phyloP scores from a whole-genome alignment of 225 moss, liverwort and hornwort species.

The Marchantia polymorpha region DNA sequence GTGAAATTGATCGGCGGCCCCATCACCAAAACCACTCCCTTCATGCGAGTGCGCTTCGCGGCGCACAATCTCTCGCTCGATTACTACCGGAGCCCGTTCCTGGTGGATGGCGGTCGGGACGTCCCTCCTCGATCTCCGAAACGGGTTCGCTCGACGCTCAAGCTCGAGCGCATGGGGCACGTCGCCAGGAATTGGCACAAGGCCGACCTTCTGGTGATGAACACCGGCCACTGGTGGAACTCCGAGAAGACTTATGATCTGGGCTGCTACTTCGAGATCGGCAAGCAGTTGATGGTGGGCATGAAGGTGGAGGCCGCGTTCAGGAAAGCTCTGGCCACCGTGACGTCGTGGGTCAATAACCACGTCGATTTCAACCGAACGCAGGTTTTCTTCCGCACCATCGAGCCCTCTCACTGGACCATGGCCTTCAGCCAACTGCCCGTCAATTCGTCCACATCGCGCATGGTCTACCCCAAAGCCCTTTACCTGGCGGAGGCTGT shows the following conservation, averaged over 20 bases:
- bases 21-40: slow-evolving; percentile 57
- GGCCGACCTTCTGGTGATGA: slow-evolving; percentile 77
- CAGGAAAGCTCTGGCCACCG: slow-evolving; percentile 61
- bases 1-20: slow-evolving; percentile 51
- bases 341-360: slow-evolving; percentile 83
- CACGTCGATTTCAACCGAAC: slow-evolving; percentile 62
- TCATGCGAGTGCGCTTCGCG: slow-evolving; percentile 54
- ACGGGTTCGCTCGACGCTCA: slow-evolving; percentile 61
- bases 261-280: slow-evolving; percentile 75
- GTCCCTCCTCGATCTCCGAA: slow-evolving; percentile 60
- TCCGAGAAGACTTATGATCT: slow-evolving; percentile 56
- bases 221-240: slow-evolving; percentile 98
- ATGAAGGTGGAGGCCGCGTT: slow-evolving; percentile 74
- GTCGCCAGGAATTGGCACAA: slow-evolving; percentile 43
- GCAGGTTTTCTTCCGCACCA: slow-evolving; percentile 81
- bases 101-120: slow-evolving; percentile 52
- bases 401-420: slow-evolving; percentile 74
- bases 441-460: not conserved
- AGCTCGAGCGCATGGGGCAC: slow-evolving; percentile 56
- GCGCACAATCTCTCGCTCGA: slow-evolving; percentile 71
- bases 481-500: slow-evolving; percentile 25
- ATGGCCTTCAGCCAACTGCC: slow-evolving; percentile 28
- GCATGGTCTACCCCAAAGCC: slow-evolving; percentile 13
- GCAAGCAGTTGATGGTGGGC: slow-evolving; percentile 59
- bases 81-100: slow-evolving; percentile 75